A percentile compares a stretch with the other conserved stretches of the same genome.
phyloP scores from a whole-genome alignment of 2,329 filamentous ascomycete species.

The Ambrosiella xylebori region DNA sequence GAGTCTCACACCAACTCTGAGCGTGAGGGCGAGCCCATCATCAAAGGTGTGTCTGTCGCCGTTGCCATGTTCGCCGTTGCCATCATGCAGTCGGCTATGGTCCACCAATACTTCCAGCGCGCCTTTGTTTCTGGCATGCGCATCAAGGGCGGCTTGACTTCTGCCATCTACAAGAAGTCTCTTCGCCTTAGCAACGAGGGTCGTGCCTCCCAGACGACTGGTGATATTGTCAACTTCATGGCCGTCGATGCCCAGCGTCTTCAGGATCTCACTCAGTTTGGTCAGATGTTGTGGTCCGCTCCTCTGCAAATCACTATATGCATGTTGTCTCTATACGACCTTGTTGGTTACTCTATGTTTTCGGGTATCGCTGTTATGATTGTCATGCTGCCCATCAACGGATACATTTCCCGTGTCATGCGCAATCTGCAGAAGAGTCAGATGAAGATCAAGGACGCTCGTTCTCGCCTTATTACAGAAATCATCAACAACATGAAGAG shows the following conservation, averaged over 20 bases:
- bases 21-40: constrained; percentile 52
- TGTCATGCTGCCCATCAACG: constrained; percentile 92
- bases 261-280: constrained; percentile 87
- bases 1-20: constrained; percentile 33
- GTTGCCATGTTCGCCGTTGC: constrained; percentile 84
- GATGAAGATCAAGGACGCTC: constrained; percentile 97
- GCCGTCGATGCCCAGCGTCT: constrained; percentile 92
- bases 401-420: constrained; percentile 79
- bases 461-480: constrained; percentile 86
- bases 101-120: constrained; percentile 93
- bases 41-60: constrained; percentile 74
- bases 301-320: constrained; percentile 93
- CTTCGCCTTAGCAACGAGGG: constrained; percentile 86
- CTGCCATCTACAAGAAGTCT: constrained; percentile 84
- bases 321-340: constrained; percentile 86
- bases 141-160: constrained; percentile 78
- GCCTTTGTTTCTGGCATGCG: constrained; percentile 92
- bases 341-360: constrained; percentile 92
- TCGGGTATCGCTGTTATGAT: constrained; percentile 91
- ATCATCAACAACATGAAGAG: constrained; percentile 99
- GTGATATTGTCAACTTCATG: constrained; percentile 99
- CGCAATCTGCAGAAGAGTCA: constrained; percentile 87
- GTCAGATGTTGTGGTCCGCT: constrained; percentile 88
- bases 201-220: constrained; percentile 71
- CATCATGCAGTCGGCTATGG: constrained; percentile 67